Evolutionary conservation across 805 yeast genomes (phyloP).

Genomic region (Cyberlindnera xishuangbannaensis): DNA sequence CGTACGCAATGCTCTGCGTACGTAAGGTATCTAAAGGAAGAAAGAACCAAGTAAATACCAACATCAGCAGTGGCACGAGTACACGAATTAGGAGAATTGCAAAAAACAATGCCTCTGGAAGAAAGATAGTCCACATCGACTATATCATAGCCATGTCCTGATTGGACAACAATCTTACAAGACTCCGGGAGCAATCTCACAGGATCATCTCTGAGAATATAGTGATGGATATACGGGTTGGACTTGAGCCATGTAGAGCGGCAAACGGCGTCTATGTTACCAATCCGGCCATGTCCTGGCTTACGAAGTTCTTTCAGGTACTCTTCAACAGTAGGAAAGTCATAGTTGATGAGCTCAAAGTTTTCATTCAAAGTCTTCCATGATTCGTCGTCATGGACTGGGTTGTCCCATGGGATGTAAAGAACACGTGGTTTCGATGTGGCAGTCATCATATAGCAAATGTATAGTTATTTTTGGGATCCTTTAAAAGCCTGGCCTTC

Average conservation of each 20-base stretch:
- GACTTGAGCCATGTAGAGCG: constrained; percentile 36
- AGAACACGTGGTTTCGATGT: constrained; percentile 30
- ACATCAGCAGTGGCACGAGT: constrained; percentile 37
- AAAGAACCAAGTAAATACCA: constrained; percentile 29
- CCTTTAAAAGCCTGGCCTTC: no score
- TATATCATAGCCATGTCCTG: constrained; percentile 37
- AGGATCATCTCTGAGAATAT: constrained; percentile 30
- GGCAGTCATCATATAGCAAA: constrained; percentile 4
- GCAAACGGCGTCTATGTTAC: constrained; percentile 32
- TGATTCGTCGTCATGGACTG: constrained; percentile 32
- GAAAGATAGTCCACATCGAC: constrained; percentile 34
- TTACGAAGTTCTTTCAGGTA: constrained; percentile 30
- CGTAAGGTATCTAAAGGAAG: constrained; percentile 31
- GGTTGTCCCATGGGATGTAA: constrained; percentile 33
- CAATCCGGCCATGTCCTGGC: constrained; percentile 31
- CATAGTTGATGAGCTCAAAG: constrained; percentile 31
- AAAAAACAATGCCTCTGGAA: constrained; percentile 29
- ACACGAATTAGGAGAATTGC: constrained; percentile 35
- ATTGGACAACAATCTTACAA: constrained; percentile 31
- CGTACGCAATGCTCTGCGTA: constrained; percentile 35
- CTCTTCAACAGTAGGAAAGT: constrained; percentile 30
- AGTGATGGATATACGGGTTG: constrained; percentile 33
- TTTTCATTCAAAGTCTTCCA: constrained; percentile 33
- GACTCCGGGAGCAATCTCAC: constrained; percentile 29
- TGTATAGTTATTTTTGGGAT: not conserved